Conservation (phyloP, 345 rosid species). For the Syzygium grande region DNA sequence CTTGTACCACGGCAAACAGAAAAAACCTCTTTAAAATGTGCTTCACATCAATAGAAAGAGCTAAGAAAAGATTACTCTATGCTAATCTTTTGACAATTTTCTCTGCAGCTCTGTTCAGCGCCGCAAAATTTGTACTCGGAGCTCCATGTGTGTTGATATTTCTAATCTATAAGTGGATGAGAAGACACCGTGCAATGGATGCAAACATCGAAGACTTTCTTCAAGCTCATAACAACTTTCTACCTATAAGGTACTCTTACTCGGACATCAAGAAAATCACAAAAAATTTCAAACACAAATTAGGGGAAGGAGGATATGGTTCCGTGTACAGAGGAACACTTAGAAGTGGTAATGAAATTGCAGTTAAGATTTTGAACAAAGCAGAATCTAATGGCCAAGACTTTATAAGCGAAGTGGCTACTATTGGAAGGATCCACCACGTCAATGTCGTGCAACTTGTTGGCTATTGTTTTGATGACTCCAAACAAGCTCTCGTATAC, state of each 20-base stretch:
- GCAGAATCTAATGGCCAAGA: neutral
- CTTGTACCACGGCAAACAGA: no score
- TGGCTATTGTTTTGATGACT: neutral
- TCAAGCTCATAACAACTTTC: neutral
- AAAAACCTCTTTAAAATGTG: no score
- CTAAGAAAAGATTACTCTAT: no score
- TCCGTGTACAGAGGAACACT: neutral
- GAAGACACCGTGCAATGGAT: neutral
- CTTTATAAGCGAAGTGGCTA: neutral
- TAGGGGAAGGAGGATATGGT: neutral
- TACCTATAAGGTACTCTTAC: neutral
- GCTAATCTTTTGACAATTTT: neutral
- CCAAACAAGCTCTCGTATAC: neutral
- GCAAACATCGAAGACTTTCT: neutral
- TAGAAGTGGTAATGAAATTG: neutral
- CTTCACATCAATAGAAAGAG: neutral
- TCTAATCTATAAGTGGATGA: neutral
- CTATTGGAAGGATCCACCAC: neutral
- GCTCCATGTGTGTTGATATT: neutral
- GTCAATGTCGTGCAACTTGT: neutral
- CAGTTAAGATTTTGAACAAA: neutral
- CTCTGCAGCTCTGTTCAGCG: neutral
- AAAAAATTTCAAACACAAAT: neutral
- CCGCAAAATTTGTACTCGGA: neutral
- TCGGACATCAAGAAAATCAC: neutral